Base-by-base conservation (phyloP, 192 early-diverging fungal species). In the Anaeromyces robustus region DNA sequence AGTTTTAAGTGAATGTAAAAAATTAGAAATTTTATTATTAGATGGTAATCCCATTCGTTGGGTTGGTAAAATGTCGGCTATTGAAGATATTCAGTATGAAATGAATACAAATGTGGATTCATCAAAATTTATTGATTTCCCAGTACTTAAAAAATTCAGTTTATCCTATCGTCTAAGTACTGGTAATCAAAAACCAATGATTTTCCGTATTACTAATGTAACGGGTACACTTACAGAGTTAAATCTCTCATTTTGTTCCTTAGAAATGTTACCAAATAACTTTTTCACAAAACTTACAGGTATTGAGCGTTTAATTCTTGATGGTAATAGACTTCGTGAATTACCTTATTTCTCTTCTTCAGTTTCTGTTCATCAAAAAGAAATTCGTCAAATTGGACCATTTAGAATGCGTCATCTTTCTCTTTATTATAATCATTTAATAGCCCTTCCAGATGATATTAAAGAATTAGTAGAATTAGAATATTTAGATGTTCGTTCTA, bases 401-500 rank as follows among this genome's bases (percentile, higher is more conserved):
- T 30, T 85, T 17, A 37, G 30, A 29, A 41, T 85, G 77, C 81
- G 81, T 32, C 83, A 84, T 59, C 68, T 85, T 26, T 77, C 59
- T 22, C 29, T 85, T 18, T 80, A 32, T 77, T 82, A 91, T 87
- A 95, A 95, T 84, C 84, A 85, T 12, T 83, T 95, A 43, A 89
- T 90, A 11, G 85, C 85, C 30, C 78, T 95, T 26, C 94, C 94
- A 9, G 86, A 87, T 30, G 93, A 94, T 82, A 89, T 95, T 80
- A 87, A 90, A 29, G 85, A 87, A 26, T 82, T 95, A 26, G 84
- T 86, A 43, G 87, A 92, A 16, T 86, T 95, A 78, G 84, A 84
- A 28, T 84, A 83, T 9, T 83, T 95, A 43, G 93, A 94, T 80
- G 81, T 94, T 18, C 94, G 94, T 59, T 91, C 90, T 81, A 95